phyloP scores from a whole-genome alignment of 495 filamentous ascomycete genomes.

The Lasiosphaeria ovina region DNA sequence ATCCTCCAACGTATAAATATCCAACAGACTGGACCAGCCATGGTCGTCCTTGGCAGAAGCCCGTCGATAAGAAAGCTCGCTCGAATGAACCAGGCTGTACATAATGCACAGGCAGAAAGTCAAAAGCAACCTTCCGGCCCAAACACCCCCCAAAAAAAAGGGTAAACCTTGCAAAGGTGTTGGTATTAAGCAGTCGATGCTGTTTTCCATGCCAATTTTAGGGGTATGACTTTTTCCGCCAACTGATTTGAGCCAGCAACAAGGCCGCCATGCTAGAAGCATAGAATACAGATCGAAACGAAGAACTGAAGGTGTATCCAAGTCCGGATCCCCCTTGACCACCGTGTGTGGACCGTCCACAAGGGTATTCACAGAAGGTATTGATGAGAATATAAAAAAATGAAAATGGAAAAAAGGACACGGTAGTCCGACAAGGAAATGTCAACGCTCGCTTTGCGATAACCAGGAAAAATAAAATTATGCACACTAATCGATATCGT shows the following conservation, averaged over 20 bases:
- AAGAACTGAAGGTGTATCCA: constrained; percentile 4
- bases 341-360: no score
- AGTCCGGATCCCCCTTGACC: no score
- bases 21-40: no score
- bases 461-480: constrained; percentile 7
- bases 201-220: constrained; percentile 21
- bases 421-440: constrained; percentile 11
- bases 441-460: constrained; percentile 26
- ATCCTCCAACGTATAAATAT: background rate
- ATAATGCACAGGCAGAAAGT: constrained; percentile 3
- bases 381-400: background rate
- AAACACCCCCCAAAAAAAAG: background rate
- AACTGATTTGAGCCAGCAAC: constrained; percentile 12
- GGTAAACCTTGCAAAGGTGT: constrained; percentile 1
- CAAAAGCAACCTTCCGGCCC: background rate
- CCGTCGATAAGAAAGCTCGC: background rate
- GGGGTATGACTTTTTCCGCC: constrained; percentile 24
- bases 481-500: constrained; percentile 1
- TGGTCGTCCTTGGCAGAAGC: background rate
- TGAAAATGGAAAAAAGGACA: constrained; percentile 1
- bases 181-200: constrained; percentile 18
- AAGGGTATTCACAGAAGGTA: background rate
- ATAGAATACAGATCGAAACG: constrained; percentile 18
- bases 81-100: constrained; percentile 8
- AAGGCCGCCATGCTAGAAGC: constrained; percentile 14